phyloP scores from a whole-genome alignment of 2,329 filamentous ascomycete species.

The Madurella mycetomatis region DNA sequence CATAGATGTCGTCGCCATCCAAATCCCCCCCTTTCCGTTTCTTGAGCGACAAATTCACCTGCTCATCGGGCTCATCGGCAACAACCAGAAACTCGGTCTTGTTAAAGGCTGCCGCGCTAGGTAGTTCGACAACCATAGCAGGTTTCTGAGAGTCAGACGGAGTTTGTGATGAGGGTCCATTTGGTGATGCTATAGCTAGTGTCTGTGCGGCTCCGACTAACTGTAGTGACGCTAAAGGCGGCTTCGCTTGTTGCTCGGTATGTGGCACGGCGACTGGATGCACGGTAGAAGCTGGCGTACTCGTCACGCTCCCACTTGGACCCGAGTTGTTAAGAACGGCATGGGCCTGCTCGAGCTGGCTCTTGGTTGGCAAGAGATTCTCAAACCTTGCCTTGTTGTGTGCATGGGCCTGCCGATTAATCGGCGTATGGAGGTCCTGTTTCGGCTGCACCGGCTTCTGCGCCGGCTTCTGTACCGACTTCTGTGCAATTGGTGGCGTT shows the following conservation, averaged over 20 bases:
- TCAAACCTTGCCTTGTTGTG: constrained; percentile 41
- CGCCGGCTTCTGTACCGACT: constrained; percentile 7
- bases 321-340: constrained; percentile 6
- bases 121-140: constrained; percentile 47
- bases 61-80: constrained; percentile 43
- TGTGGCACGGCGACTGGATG: not conserved
- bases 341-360: constrained; percentile 25
- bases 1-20: constrained; percentile 52
- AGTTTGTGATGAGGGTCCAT: constrained; percentile 12
- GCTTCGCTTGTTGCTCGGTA: not conserved
- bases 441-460: constrained; percentile 23
- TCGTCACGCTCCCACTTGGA: not conserved
- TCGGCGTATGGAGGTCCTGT: constrained; percentile 11
- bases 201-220: constrained; percentile 17
- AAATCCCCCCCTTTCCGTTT: constrained; percentile 50
- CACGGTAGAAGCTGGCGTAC: not conserved
- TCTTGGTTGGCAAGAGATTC: constrained; percentile 45
- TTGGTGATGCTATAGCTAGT: not conserved
- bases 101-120: constrained; percentile 39
- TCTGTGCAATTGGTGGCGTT: constrained; percentile 23
- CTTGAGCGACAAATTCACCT: constrained; percentile 45
- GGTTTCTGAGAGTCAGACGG: constrained; percentile 22
- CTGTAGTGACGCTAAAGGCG: constrained; percentile 10
- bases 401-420: constrained; percentile 29
- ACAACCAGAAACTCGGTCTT: constrained; percentile 51